Conservation (phyloP, 345 rosid genomes). For the Citrus reticulata region DNA sequence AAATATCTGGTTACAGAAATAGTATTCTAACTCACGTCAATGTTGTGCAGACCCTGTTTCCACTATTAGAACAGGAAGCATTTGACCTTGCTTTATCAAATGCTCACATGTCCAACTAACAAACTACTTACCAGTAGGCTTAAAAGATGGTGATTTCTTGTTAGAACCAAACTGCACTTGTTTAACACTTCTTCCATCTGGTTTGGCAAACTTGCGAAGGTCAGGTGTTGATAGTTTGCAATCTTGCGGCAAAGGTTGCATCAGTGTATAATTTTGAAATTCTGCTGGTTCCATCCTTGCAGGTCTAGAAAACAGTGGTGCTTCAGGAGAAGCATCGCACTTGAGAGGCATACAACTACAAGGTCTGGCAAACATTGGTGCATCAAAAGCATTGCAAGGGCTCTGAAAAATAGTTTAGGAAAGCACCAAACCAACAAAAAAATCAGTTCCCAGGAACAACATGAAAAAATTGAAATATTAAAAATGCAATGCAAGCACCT, state of each 20-base stretch:
- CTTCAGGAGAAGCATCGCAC: slow-evolving; percentile 20
- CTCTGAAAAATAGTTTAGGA: neutral
- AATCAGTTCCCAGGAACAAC: slow-evolving; percentile 9
- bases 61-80: no score
- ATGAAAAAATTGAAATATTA: no score
- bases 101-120: neutral
- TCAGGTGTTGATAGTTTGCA: slow-evolving; percentile 24
- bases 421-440: neutral
- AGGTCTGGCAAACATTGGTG: slow-evolving; percentile 40
- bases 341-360: neutral
- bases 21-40: neutral
- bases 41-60: no score
- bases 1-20: neutral
- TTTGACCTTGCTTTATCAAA: neutral
- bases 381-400: slow-evolving; percentile 19
- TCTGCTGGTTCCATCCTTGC: slow-evolving; percentile 21
- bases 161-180: slow-evolving; percentile 8
- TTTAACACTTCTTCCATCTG: slow-evolving; percentile 20
- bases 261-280: neutral
- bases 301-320: slow-evolving; percentile 53
- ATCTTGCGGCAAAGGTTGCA: slow-evolving; percentile 15
- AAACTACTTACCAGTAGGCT: slow-evolving; percentile 24
- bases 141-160: slow-evolving; percentile 11
- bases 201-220: slow-evolving; percentile 47
- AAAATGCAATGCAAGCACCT: slow-evolving; percentile 29